Conservation (phyloP, 2,329 filamentous ascomycete genomes). For the Volutella citrinella region DNA sequence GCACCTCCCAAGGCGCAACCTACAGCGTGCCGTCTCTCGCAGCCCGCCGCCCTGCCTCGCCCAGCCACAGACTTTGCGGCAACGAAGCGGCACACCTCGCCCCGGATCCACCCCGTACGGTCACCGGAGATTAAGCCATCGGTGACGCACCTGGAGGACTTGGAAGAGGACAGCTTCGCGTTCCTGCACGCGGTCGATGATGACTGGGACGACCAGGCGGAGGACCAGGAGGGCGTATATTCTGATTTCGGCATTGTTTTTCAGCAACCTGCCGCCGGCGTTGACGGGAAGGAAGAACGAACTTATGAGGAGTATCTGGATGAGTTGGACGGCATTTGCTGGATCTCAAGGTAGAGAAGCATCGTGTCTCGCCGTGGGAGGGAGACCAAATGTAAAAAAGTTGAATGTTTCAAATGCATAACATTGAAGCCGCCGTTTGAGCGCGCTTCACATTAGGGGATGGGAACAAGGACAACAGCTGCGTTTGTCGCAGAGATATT, state of each 20-base stretch:
- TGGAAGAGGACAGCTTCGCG: conserved; percentile 45
- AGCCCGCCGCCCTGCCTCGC: conserved; percentile 26
- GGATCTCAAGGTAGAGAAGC: conserved; percentile 29
- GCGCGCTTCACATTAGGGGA: too few relatives aligned
- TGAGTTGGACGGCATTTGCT: conserved; percentile 54
- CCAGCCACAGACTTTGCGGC: conserved; percentile 24
- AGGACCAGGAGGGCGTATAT: conserved; percentile 51
- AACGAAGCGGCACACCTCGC: conserved; percentile 25
- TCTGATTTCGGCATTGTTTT: conserved; percentile 54
- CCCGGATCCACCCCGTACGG: conserved; percentile 29
- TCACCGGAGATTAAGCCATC: conserved; percentile 33
- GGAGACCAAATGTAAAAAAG: conserved; percentile 14
- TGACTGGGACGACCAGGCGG: conserved; percentile 38
- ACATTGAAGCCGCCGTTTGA: too few relatives aligned
- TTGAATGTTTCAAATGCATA: too few relatives aligned
- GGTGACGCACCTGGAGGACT: conserved; percentile 27
- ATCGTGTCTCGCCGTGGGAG: conserved; percentile 5
- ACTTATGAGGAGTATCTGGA: conserved; percentile 55
- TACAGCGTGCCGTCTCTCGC: conserved; percentile 25
- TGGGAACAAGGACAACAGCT: too few relatives aligned
- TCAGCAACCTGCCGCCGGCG: conserved; percentile 28
- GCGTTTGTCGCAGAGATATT: too few relatives aligned
- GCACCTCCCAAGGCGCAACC: conserved; percentile 16
- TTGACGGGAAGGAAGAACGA: conserved; percentile 34
- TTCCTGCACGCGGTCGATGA: conserved; percentile 47